phyloP scores from a whole-genome alignment of 495 filamentous ascomycete species.

The Hypomontagnella submonticulosa region DNA sequence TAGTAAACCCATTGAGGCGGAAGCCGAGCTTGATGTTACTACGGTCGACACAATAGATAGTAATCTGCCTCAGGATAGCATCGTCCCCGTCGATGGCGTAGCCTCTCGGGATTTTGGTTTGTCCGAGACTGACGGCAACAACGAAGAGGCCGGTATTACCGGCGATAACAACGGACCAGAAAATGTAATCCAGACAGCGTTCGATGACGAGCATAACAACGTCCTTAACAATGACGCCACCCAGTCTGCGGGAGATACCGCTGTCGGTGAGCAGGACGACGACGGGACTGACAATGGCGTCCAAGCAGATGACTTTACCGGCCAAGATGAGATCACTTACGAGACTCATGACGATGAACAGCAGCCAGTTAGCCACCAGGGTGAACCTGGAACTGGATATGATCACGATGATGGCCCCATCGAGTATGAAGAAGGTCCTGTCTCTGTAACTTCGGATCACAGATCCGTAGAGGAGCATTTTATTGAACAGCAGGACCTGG shows the following conservation, averaged over 20 bases:
- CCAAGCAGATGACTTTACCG: conserved; percentile 7
- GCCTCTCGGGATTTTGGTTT: conserved; percentile 16
- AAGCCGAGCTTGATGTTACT: conserved; percentile 4
- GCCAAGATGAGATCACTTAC: conserved; percentile 47
- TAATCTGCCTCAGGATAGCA: not conserved
- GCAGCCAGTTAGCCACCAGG: conserved; percentile 23
- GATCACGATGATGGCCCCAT: conserved; percentile 22
- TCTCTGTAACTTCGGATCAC: conserved; percentile 2
- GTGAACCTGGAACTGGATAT: conserved; percentile 48
- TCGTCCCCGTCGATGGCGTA: conserved; percentile 1
- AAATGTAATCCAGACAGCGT: not conserved
- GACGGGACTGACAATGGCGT: not conserved
- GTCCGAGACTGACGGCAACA: not conserved
- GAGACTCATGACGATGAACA: conserved; percentile 37
- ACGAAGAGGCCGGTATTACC: conserved; percentile 1
- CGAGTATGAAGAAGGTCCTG: conserved; percentile 12
- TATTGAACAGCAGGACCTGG: conserved; percentile 12
- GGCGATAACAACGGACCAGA: not conserved
- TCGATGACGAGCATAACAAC: conserved; percentile 15
- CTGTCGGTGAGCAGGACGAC: not conserved
- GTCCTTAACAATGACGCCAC: not conserved
- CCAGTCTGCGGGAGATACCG: conserved; percentile 9
- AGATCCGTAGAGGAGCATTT: conserved; percentile 9
- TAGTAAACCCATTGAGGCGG: conserved; percentile 15
- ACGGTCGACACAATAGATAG: not conserved